Evolutionary conservation across 192 early-diverging fungal genomes (phyloP).

Genomic region (Linnemannia hyalina): DNA sequence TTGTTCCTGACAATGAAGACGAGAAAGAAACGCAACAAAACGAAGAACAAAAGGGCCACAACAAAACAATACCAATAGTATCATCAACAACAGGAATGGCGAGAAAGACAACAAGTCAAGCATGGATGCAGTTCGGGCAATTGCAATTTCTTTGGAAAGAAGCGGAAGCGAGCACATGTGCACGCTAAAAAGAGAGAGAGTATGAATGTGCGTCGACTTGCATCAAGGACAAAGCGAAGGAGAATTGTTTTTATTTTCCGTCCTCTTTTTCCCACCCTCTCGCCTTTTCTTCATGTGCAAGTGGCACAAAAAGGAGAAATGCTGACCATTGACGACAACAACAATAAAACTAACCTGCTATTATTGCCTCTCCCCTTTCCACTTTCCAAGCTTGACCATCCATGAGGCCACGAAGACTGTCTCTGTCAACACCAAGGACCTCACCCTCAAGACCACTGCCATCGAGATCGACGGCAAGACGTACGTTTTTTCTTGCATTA

Average conservation of each 20-base stretch:
- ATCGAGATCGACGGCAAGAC: slow-evolving; percentile 71
- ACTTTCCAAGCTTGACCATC: slow-evolving; percentile 38
- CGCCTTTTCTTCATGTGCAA: neutral
- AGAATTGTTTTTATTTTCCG: slow-evolving; percentile 5
- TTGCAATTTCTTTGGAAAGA: no score
- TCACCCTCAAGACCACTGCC: slow-evolving; percentile 74
- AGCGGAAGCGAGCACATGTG: no score
- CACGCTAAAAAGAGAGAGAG: neutral
- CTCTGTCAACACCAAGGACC: slow-evolving; percentile 69
- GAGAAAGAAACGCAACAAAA: neutral
- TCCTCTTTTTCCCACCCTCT: slow-evolving; percentile 6
- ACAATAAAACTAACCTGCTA: neutral
- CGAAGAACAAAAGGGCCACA: neutral
- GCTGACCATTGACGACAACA: neutral
- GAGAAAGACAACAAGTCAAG: neutral
- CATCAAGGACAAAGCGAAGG: neutral
- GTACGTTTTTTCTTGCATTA: slow-evolving; percentile 12
- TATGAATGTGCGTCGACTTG: neutral
- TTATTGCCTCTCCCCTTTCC: neutral
- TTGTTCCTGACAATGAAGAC: neutral
- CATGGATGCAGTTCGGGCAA: no score
- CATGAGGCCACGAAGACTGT: slow-evolving; percentile 65
- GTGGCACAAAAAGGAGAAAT: neutral
- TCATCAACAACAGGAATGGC: neutral
- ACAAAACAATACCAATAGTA: neutral